Percentiles rank a stretch among this genome's conserved stretches.
Evolutionary conservation across 371 early-diverging fungal genomes (phyloP).

Genomic region (Syncephalastrum monosporum): DNA sequence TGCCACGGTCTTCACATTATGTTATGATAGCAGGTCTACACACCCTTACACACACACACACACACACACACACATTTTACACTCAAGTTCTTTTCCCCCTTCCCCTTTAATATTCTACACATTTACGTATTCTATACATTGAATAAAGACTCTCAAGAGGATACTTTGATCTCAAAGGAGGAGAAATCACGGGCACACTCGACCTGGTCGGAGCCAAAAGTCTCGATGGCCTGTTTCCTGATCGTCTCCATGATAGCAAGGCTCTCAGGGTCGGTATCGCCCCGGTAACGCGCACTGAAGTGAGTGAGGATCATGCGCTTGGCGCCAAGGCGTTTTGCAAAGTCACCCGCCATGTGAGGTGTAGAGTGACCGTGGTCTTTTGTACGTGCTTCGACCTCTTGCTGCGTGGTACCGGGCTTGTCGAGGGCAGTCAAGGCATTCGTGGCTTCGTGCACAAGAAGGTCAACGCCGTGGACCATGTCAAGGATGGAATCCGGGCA

Average conservation of each 20-base stretch:
- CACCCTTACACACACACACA: too few relatives aligned
- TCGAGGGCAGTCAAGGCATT: constrained; percentile 51
- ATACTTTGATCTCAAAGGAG: constrained; percentile 33
- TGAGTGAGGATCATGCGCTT: constrained; percentile 54
- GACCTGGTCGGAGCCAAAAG: constrained; percentile 38
- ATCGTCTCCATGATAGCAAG: constrained; percentile 57
- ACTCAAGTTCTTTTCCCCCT: too few relatives aligned
- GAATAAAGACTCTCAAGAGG: neutral
- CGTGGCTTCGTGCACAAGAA: constrained; percentile 65
- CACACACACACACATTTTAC: too few relatives aligned
- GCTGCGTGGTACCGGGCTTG: constrained; percentile 16
- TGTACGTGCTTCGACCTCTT: constrained; percentile 37
- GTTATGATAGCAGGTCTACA: too few relatives aligned
- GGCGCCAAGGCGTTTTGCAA: constrained; percentile 46
- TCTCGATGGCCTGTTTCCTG: constrained; percentile 34
- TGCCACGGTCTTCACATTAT: too few relatives aligned
- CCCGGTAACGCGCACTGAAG: constrained; percentile 59
- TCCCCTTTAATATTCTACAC: too few relatives aligned
- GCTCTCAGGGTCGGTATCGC: constrained; percentile 41
- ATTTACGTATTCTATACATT: neutral
- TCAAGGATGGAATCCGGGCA: neutral
- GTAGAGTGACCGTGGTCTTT: constrained; percentile 60
- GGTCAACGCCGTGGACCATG: constrained; percentile 14
- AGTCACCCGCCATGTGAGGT: constrained; percentile 59
- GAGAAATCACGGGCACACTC: constrained; percentile 49